Conservation (phyloP, 1,284 basidiomycete genomes). For the Pseudozyma sp. region DNA sequence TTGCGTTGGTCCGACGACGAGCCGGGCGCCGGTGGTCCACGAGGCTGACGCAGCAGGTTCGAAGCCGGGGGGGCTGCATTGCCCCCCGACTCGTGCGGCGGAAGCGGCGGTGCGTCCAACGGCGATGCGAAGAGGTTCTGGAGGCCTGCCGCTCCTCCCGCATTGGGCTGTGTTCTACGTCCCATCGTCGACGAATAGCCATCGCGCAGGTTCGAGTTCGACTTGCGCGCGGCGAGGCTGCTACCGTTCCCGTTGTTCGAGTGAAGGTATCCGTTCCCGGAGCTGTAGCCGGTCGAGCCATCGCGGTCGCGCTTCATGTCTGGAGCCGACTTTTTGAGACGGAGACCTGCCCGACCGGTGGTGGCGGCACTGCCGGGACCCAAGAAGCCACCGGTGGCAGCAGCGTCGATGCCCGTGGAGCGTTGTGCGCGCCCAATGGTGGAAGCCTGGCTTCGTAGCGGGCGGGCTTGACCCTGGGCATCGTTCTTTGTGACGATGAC, state of each 20-base stretch:
- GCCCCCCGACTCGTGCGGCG: conserved; percentile 26
- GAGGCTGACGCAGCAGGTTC: conserved; percentile 54
- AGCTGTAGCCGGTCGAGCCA: conserved; percentile 18
- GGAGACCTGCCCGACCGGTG: conserved; percentile 55
- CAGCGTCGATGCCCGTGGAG: conserved; percentile 22
- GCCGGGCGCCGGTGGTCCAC: conserved; percentile 53
- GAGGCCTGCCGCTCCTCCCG: conserved; percentile 53
- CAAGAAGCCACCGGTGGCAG: conserved; percentile 32
- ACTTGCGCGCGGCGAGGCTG: conserved; percentile 43
- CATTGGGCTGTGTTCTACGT: conserved; percentile 67
- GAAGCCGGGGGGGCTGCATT: conserved; percentile 25
- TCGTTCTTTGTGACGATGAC: conserved; percentile 78
- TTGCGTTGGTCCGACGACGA: conserved; percentile 38
- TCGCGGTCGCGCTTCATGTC: conserved; percentile 61
- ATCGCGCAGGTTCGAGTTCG: conserved; percentile 58
- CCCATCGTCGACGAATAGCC: conserved; percentile 55
- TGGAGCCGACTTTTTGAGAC: conserved; percentile 65
- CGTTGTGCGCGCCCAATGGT: conserved; percentile 58
- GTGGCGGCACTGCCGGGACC: conserved; percentile 51
- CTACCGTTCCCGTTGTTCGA: conserved; percentile 8
- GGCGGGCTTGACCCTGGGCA: conserved; percentile 27
- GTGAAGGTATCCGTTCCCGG: conserved; percentile 17
- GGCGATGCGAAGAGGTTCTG: conserved; percentile 61
- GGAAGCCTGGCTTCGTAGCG: conserved; percentile 58
- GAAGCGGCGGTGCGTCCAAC: conserved; percentile 60